phyloP scores from a whole-genome alignment of 305 asterid genomes.

The Salvia sclarea region DNA sequence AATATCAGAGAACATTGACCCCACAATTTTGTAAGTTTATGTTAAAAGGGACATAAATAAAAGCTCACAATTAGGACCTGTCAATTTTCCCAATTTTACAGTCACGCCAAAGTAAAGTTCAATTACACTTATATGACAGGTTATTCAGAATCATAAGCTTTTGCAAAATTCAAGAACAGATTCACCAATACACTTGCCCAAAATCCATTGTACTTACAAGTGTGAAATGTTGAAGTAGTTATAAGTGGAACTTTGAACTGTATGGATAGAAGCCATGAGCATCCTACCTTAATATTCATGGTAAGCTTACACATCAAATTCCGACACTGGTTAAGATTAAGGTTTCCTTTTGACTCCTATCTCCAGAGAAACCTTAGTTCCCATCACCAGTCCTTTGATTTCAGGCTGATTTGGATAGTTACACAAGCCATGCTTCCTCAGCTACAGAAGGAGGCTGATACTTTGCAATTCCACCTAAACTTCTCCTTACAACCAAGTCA shows the following conservation, averaged over 20 bases:
- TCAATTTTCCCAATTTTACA: not conserved
- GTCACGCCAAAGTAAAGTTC: not conserved
- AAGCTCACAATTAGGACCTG: not conserved
- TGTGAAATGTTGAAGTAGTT: not conserved
- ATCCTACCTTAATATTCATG: not conserved
- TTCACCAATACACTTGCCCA: not conserved
- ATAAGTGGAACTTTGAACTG: not conserved
- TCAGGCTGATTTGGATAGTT: not conserved
- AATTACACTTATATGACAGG: not conserved
- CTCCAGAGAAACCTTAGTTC: not conserved
- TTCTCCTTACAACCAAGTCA: not conserved
- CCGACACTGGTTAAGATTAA: not conserved
- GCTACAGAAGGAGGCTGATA: not conserved
- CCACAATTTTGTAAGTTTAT: not conserved
- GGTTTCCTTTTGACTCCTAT: slow-evolving; percentile 8
- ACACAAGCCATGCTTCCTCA: not conserved
- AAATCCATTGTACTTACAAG: not conserved
- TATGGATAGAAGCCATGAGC: not conserved
- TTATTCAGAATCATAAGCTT: not conserved
- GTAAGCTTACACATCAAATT: not conserved
- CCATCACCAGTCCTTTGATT: not conserved
- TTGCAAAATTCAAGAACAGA: not conserved
- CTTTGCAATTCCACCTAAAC: not conserved
- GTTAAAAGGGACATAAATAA: not conserved
- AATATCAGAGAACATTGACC: not conserved